phyloP scores from a whole-genome alignment of 2,329 filamentous ascomycete genomes.

The Colletotrichum falcatum region DNA sequence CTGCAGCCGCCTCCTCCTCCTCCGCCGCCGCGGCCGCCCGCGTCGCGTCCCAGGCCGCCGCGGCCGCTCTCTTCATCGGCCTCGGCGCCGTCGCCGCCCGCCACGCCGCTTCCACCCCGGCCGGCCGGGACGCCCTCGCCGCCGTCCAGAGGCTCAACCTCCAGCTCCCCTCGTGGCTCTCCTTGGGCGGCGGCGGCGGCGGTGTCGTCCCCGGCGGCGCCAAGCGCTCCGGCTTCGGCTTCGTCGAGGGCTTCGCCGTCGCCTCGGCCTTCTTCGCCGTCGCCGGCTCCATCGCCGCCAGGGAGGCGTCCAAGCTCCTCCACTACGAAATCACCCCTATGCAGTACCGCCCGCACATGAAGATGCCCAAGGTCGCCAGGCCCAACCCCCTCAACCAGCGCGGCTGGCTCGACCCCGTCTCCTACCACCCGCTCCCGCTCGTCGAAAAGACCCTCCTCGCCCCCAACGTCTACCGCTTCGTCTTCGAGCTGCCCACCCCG shows the following conservation, averaged over 20 bases:
- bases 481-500: conserved; percentile 60
- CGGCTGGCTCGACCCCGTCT: conserved; percentile 63
- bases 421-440: conserved; percentile 61
- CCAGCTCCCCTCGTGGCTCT: conserved; percentile 33
- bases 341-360: conserved; percentile 54
- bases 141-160: conserved; percentile 39
- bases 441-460: conserved; percentile 53
- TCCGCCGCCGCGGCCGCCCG: conserved; percentile 13
- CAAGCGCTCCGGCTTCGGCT: conserved; percentile 46
- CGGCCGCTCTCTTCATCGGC: conserved; percentile 42
- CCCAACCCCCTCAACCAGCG: conserved; percentile 53
- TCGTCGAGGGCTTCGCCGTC: conserved; percentile 53
- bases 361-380: conserved; percentile 52
- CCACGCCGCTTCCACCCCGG: conserved; percentile 40
- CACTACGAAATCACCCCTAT: conserved; percentile 49
- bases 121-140: conserved; percentile 36
- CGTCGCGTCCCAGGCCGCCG: conserved; percentile 36
- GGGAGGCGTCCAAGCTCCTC: conserved; percentile 49
- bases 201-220: conserved; percentile 16
- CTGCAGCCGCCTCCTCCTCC: background rate
- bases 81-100: conserved; percentile 43
- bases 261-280: conserved; percentile 51
- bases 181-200: background rate
- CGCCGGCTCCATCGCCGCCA: conserved; percentile 47
- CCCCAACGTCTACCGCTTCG: conserved; percentile 59